A percentile compares a stretch with the other conserved stretches of the same genome.
Conservation (phyloP, 2,329 filamentous ascomycete species). For the Elsinoe ampelina region DNA sequence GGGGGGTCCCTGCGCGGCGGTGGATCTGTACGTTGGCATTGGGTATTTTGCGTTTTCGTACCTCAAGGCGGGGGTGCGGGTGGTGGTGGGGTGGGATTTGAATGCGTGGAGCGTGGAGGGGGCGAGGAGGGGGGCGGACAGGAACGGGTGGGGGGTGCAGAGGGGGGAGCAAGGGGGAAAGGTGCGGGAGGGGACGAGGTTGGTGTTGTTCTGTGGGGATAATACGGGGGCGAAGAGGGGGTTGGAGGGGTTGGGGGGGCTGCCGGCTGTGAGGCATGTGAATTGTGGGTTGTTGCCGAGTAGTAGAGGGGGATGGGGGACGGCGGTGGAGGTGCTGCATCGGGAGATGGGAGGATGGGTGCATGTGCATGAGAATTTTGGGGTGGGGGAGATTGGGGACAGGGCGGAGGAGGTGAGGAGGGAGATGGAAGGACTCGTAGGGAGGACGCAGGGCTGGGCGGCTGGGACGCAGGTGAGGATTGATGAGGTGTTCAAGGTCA, state of each 20-base stretch:
- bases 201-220: constrained; percentile 34
- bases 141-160: constrained; percentile 31
- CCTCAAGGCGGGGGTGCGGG: constrained; percentile 54
- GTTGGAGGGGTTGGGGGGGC: constrained; percentile 20
- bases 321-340: constrained; percentile 42
- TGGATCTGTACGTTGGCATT: constrained; percentile 87
- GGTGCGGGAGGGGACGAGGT: constrained; percentile 15
- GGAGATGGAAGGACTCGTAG: constrained; percentile 18
- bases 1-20: constrained; percentile 31
- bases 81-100: constrained; percentile 79
- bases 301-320: constrained; percentile 41
- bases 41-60: constrained; percentile 92
- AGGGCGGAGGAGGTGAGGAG: constrained; percentile 34
- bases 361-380: constrained; percentile 54
- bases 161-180: not conserved
- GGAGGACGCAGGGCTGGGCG: constrained; percentile 15
- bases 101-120: constrained; percentile 50
- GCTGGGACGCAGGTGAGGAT: constrained; percentile 23
- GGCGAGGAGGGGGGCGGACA: constrained; percentile 30
- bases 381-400: constrained; percentile 35
- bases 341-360: constrained; percentile 42
- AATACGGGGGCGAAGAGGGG: constrained; percentile 30
- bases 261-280: constrained; percentile 44
- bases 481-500: constrained; percentile 43
- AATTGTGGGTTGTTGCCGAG: constrained; percentile 51